Evolutionary conservation across 345 rosid genomes (phyloP), one percentile per base, ranked within the genome.

Genomic region (Brassica incana): DNA sequence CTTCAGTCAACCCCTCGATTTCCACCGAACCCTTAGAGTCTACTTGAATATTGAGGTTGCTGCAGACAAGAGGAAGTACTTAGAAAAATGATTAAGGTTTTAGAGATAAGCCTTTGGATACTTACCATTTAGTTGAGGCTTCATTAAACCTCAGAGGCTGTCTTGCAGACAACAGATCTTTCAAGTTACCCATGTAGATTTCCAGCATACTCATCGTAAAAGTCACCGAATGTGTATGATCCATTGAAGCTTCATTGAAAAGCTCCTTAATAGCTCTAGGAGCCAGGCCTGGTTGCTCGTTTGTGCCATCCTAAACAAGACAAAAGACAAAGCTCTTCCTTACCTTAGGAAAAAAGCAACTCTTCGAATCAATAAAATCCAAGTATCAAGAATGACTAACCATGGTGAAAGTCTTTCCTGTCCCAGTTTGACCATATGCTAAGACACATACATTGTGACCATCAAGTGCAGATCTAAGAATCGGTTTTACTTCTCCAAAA

Each of bases 341-440:
- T 67, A 59, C 1, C 65, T 77, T 61, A 54, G 65, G 4, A 10
- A 45, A 29, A 4, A 12, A 45, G 5, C 15, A 69, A 58, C 12
- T 5, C 16, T 35, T 6, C 2, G 1, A 62, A 27, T 27, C 29
- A 63, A 35, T 30, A 1, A 56, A 35, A 25, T 5, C 18, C 18
- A 18, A 18, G 25, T 65, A 14, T 7, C 66, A 71, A 72, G 75
- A 78, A 45, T 35, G 54, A 78, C 91, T 80, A 43, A 90, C 97
- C 99, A 92, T 95, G 52, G 99, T 89, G 74, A 85, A 92, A 38
- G 97, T 95, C 88, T 95, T 95, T 66, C 99, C 97, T 5, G 95
- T 91, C n/a, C 95, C 93, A 1, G 98, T 94, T 86, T 92, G 97
- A 71, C 97, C 97, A 80, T 89, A 95, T 10, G 99, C 99, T 75